phyloP scores from a whole-genome alignment of 371 early-diverging fungal species.

The Nosema muscidifuracis region DNA sequence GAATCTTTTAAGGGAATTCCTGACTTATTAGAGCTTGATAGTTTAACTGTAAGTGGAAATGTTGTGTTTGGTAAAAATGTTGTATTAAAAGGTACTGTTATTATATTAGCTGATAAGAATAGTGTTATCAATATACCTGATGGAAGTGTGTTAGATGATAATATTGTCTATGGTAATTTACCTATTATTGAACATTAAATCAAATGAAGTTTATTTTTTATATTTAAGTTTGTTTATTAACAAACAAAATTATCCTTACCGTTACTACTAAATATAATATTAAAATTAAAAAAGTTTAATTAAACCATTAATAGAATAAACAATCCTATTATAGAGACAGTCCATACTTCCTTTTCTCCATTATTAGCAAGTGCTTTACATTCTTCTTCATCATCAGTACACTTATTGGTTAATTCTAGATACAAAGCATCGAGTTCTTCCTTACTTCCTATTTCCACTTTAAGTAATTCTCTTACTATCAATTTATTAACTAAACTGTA shows the following conservation, averaged over 20 bases:
- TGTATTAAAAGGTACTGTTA: slow-evolving; percentile 84
- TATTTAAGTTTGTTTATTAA: no score
- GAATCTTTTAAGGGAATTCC: slow-evolving; percentile 82
- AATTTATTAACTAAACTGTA: background rate
- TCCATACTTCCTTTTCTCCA: background rate
- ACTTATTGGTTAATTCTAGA: background rate
- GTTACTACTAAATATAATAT: no score
- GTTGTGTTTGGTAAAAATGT: slow-evolving; percentile 89
- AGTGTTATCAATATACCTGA: slow-evolving; percentile 90
- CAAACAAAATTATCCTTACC: no score
- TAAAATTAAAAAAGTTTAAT: no score
- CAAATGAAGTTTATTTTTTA: no score
- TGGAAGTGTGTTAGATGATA: slow-evolving; percentile 88
- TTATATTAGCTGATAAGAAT: slow-evolving; percentile 92
- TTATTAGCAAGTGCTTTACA: background rate
- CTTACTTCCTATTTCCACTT: background rate
- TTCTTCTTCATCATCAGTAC: background rate
- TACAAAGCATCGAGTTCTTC: background rate
- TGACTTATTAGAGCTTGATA: slow-evolving; percentile 90
- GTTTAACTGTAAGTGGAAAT: slow-evolving; percentile 92
- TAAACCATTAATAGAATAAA: no score
- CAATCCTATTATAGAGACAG: no score
- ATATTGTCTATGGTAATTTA: slow-evolving; percentile 89
- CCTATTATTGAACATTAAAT: slow-evolving; percentile 67
- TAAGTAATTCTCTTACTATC: background rate